Conservation (phyloP, 371 early-diverging fungal genomes). For the Zychaea mexicana region DNA sequence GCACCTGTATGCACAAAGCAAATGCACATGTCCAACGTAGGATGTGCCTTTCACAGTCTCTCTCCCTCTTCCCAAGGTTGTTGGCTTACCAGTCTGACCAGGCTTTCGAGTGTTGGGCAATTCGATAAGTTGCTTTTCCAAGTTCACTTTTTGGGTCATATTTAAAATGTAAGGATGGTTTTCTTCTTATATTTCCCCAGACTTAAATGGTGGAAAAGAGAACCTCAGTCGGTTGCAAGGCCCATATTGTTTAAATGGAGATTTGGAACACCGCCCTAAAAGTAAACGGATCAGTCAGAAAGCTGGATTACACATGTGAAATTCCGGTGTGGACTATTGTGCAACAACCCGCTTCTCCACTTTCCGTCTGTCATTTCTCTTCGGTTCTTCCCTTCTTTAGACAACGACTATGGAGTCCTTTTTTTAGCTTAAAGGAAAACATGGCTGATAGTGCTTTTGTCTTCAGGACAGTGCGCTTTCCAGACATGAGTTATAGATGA, state of each 20-base stretch:
- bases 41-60: neutral
- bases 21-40: neutral
- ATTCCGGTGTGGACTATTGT: neutral
- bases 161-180: neutral
- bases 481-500: too few species aligned
- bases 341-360: neutral
- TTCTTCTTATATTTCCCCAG: constrained; percentile 4
- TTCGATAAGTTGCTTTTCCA: constrained; percentile 48
- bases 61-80: neutral
- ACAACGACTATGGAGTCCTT: neutral
- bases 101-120: constrained; percentile 41
- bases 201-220: neutral
- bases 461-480: too few species aligned
- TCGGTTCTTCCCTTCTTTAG: neutral
- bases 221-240: neutral
- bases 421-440: neutral
- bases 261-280: neutral
- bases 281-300: constrained; percentile 1
- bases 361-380: neutral
- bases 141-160: constrained; percentile 15
- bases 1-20: neutral
- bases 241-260: neutral
- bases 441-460: too few species aligned
- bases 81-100: constrained; percentile 47
- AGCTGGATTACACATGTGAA: neutral